phyloP scores from a whole-genome alignment of 2,329 filamentous ascomycete genomes.

The Hypocreales sp. region DNA sequence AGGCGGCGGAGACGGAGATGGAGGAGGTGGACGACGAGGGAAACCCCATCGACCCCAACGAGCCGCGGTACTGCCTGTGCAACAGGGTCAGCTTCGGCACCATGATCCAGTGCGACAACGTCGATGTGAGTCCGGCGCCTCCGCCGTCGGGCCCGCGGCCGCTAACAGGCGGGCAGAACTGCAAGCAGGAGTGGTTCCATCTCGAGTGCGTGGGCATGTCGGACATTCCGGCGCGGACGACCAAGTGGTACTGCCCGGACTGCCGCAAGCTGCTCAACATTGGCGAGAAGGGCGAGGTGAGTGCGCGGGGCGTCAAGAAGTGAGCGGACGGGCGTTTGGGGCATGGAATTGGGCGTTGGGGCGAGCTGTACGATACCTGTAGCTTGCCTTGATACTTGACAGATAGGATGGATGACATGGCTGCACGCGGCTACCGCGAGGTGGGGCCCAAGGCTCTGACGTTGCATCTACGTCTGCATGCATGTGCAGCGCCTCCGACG shows the following conservation, averaged over 20 bases:
- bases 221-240: conserved; percentile 52
- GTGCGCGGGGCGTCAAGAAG: conserved; percentile 37
- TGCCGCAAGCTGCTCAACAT: conserved; percentile 50
- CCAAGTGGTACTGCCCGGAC: conserved; percentile 76
- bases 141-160: no score
- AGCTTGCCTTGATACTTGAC: no score
- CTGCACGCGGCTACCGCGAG: no score
- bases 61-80: conserved; percentile 64
- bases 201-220: conserved; percentile 58
- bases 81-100: conserved; percentile 66
- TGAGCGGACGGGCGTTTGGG: conserved; percentile 7
- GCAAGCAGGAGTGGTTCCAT: conserved; percentile 76
- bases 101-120: conserved; percentile 74
- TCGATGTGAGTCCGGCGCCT: conserved; percentile 50
- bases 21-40: conserved; percentile 54
- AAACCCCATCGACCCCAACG: conserved; percentile 57
- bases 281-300: conserved; percentile 48
- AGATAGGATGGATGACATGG: no score
- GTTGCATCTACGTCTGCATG: no score
- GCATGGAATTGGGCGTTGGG: conserved; percentile 3
- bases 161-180: conserved; percentile 29
- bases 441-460: no score
- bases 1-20: conserved; percentile 24
- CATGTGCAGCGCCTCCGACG: no score
- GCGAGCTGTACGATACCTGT: no score